Evolutionary conservation across 257 asterid genomes (phyloP).

Genomic region (Solanum gracilifrons): DNA sequence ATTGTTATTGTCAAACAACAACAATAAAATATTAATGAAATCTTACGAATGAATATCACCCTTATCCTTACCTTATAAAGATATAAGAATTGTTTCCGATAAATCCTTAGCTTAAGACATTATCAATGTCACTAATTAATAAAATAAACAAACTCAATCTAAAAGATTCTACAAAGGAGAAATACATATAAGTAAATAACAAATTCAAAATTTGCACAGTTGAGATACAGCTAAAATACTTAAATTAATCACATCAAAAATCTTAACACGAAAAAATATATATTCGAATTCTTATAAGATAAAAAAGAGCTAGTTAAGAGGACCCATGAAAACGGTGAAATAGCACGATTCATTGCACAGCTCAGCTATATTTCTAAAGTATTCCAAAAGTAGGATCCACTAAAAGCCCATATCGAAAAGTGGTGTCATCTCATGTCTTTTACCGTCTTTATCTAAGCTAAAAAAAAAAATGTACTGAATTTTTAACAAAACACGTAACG

Average conservation of each 20-base stretch:
- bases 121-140: neutral
- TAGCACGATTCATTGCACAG: neutral
- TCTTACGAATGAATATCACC: too few relatives aligned
- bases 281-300: neutral
- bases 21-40: too few relatives aligned
- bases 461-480: neutral
- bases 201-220: neutral
- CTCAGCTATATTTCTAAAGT: too few relatives aligned
- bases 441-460: neutral
- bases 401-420: neutral
- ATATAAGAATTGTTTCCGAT: neutral
- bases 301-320: neutral
- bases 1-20: too few relatives aligned
- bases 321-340: neutral
- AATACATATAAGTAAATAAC: too few relatives aligned
- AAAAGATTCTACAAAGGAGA: neutral
- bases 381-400: neutral
- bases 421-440: neutral
- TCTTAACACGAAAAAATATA: neutral
- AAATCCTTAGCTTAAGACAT: accelerated
- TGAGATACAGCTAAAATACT: neutral
- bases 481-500: neutral
- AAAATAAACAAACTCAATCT: neutral
- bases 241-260: neutral
- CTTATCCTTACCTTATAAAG: too few relatives aligned